These are phyloP conservation scores for Acanthamoeba lenticulata DNA, from an alignment of 208 protist genomes.

Conservation along the genomic window DNA sequence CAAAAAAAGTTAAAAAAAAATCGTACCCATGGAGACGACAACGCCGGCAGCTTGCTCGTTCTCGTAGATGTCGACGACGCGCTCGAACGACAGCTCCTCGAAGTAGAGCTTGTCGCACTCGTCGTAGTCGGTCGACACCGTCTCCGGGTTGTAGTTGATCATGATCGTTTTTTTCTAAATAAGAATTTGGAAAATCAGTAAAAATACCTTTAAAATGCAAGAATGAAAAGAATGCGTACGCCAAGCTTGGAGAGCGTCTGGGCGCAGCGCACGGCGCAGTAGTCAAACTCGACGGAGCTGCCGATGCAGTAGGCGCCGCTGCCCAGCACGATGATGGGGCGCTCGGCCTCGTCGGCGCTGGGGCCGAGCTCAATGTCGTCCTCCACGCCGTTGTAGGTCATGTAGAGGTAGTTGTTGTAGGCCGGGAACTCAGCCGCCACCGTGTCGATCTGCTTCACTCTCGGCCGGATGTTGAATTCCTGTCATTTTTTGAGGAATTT, in stretches of 20 bases:
- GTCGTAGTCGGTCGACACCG: constrained; percentile 87
- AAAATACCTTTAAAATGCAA: neutral
- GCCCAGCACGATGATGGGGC: constrained; percentile 95
- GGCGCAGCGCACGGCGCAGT: constrained; percentile 95
- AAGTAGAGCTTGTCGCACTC: constrained; percentile 97
- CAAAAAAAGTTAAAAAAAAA: too few species aligned
- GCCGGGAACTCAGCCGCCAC: constrained; percentile 96
- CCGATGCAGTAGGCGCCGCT: constrained; percentile 98
- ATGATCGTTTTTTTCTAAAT: constrained; percentile 90
- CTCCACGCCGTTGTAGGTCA: constrained; percentile 90
- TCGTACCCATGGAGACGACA: constrained; percentile 90
- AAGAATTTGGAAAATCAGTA: neutral
- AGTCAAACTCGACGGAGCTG: constrained; percentile 98
- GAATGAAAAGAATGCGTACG: constrained; percentile 55
- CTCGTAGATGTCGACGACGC: constrained; percentile 97
- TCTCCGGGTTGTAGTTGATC: constrained; percentile 99
- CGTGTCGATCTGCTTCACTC: constrained; percentile 97
- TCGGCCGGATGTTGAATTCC: constrained; percentile 87
- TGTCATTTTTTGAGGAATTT: neutral
- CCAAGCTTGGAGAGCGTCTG: constrained; percentile 94
- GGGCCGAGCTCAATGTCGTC: constrained; percentile 77
- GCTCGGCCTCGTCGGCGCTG: neutral
- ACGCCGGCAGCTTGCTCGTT: constrained; percentile 92
- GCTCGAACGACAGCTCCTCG: constrained; percentile 97
- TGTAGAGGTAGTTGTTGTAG: constrained; percentile 95